Base-by-base conservation (phyloP, 2,329 filamentous ascomycete genomes). In the Calycina marina region DNA sequence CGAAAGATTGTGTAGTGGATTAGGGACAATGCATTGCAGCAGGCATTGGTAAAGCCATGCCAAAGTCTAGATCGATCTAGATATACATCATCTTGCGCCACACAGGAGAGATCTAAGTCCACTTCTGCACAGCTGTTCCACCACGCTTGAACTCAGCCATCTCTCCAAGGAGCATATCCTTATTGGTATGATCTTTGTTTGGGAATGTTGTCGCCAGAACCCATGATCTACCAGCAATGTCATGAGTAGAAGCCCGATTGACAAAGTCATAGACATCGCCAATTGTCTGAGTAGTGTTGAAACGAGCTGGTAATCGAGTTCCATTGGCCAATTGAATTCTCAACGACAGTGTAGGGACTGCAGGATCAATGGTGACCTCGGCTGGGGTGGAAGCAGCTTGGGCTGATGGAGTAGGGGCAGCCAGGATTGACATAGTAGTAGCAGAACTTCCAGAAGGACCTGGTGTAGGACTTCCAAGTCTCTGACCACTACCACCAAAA, bases 191-290 rank as follows among this genome's bases (percentile, higher is more conserved):
- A 33, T 88, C 78, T 57, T 83, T 85, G 49, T 72, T 83, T 4
- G 82, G 82, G 55, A 90, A 90, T 0, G 81, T 88, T 0, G 82
- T 90, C 41, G 77, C 79, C 26, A 92, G 60, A 3, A 82, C 77
- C 64, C 78, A 90, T 4, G 64, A 46, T n/a, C 81, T 66, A 24
- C 56, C 50, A 17, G 60, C 58, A 30, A 69, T 67, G 5, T 64
- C 65, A 0, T 72, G 53, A 15, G 69, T 75, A n/a, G n/a, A n/a
- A 0, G 79, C 67, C n/a, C 67, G 63, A 37, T 69, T 60, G 38
- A 88, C 71, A 46, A 88, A 88, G 6, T 64, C 61, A 54, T 90
- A 88, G 6, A 92, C 67, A 42, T 88, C 77, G 11, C 72, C 77
- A 28, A 92, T 59, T 0, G 81, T 90, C 45, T 84, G 76, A 0